Percentiles rank a stretch among this genome's conserved stretches.
Conservation (phyloP, 352 stramenopile genomes). For the Pythium phragmitis region DNA sequence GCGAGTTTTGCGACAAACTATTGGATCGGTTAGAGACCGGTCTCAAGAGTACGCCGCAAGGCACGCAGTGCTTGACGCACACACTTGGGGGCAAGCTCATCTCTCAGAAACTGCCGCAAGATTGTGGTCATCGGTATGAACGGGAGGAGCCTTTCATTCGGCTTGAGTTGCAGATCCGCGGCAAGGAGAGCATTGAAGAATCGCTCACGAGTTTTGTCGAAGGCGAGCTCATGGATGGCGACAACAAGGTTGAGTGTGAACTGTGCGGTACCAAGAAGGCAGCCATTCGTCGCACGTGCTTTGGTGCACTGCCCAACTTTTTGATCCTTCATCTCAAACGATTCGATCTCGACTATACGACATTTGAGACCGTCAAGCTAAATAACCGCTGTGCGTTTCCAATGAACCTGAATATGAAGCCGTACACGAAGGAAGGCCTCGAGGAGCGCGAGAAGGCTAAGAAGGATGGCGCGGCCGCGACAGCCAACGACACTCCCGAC, state of each 20-base stretch:
- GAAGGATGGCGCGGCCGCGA: slow-evolving; percentile 17
- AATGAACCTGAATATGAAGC: slow-evolving; percentile 98
- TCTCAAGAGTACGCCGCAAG: slow-evolving; percentile 90
- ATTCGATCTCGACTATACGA: slow-evolving; percentile 99
- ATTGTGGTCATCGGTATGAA: slow-evolving; percentile 92
- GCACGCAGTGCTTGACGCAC: slow-evolving; percentile 71
- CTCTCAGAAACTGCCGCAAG: slow-evolving; percentile 89
- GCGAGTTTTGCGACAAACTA: slow-evolving; percentile 99
- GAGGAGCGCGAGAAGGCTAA: slow-evolving; percentile 84
- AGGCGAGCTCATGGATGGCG: slow-evolving; percentile 99
- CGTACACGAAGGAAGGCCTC: slow-evolving; percentile 96
- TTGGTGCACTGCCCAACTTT: slow-evolving; percentile 95
- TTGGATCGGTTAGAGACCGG: slow-evolving; percentile 97
- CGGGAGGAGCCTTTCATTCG: slow-evolving; percentile 97
- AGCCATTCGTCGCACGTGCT: slow-evolving; percentile 93
- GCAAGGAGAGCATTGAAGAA: slow-evolving; percentile 98
- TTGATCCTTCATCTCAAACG: slow-evolving; percentile 98
- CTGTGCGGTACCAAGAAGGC: slow-evolving; percentile 97
- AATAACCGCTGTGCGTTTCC: slow-evolving; percentile 98
- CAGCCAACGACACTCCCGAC: background rate
- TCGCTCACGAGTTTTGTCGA: slow-evolving; percentile 96
- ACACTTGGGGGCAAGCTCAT: slow-evolving; percentile 81
- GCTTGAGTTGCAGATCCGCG: slow-evolving; percentile 96
- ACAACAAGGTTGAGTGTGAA: slow-evolving; percentile 99
- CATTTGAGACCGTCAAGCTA: slow-evolving; percentile 99